Percentiles rank a stretch among this genome's conserved stretches.
These are phyloP conservation scores for Echinochloa phyllopogon DNA, from an alignment of 176 grass and related monocot species.

Conservation along the genomic window DNA sequence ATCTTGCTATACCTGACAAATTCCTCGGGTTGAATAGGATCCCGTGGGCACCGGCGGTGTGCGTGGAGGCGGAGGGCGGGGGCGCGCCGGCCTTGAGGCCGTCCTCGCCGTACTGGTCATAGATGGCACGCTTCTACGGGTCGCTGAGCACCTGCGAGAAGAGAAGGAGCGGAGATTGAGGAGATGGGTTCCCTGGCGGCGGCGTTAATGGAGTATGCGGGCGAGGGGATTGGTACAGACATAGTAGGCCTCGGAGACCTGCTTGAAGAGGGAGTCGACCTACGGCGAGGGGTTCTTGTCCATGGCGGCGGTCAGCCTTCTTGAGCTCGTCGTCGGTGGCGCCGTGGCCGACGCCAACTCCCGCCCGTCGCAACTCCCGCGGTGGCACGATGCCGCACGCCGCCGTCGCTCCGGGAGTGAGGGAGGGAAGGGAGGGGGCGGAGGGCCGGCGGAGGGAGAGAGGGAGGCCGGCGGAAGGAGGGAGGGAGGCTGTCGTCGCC, in stretches of 20 bases:
- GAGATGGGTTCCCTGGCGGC: background rate
- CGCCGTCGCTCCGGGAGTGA: too few relatives aligned
- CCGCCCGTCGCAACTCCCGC: too few relatives aligned
- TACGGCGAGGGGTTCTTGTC: conserved; percentile 76
- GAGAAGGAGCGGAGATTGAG: background rate
- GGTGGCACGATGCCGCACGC: too few relatives aligned
- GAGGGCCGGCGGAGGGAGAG: too few relatives aligned
- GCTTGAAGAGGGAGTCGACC: conserved; percentile 78
- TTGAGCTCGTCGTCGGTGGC: conserved; percentile 82
- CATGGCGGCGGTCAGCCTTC: conserved; percentile 73
- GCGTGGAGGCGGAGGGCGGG: conserved; percentile 40
- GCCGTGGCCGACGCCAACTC: conserved; percentile 58
- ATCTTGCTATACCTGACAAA: too few relatives aligned
- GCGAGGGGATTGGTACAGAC: conserved; percentile 40
- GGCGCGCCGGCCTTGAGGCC: conserved; percentile 57
- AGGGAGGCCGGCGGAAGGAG: too few relatives aligned
- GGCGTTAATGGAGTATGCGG: background rate
- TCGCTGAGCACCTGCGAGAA: conserved; percentile 68
- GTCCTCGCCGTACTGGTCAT: conserved; percentile 85
- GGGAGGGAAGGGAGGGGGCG: too few relatives aligned
- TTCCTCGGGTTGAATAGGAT: conserved; percentile 63
- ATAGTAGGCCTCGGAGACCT: conserved; percentile 80
- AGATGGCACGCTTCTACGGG: conserved; percentile 78
- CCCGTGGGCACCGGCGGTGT: conserved; percentile 5
- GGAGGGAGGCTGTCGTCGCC: too few relatives aligned